Percentiles rank a stretch among this genome's conserved stretches.
phyloP scores from a whole-genome alignment of 2,329 filamentous ascomycete genomes.

The Aspergillus glaucus region DNA sequence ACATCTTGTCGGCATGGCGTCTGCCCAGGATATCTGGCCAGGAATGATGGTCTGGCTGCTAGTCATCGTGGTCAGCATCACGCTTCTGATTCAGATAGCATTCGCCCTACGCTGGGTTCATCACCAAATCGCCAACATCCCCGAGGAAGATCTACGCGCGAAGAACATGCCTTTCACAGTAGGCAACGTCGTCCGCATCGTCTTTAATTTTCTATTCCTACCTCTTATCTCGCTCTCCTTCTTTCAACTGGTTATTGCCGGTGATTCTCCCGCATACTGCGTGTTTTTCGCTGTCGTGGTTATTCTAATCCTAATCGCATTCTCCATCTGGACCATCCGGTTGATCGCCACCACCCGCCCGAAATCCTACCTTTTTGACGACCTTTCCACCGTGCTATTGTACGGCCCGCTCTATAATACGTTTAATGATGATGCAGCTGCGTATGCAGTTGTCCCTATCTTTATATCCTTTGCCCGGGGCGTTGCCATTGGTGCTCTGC shows the following conservation, averaged over 20 bases:
- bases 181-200: conserved; percentile 73
- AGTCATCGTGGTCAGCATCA: conserved; percentile 62
- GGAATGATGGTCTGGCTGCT: conserved; percentile 90
- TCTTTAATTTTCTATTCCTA: conserved; percentile 88
- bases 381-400: conserved; percentile 77
- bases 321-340: conserved; percentile 71
- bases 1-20: conserved; percentile 74
- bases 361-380: conserved; percentile 83
- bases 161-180: conserved; percentile 87
- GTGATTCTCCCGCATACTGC: conserved; percentile 60
- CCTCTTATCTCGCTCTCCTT: conserved; percentile 81
- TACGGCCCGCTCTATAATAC: conserved; percentile 97
- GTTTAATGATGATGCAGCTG: conserved; percentile 85
- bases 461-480: conserved; percentile 79
- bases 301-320: conserved; percentile 64
- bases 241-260: conserved; percentile 79
- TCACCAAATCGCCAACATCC: conserved; percentile 62
- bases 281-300: conserved; percentile 71
- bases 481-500: conserved; percentile 84
- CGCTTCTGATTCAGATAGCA: conserved; percentile 66
- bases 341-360: conserved; percentile 76
- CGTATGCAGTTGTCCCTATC: conserved; percentile 82
- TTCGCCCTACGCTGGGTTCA: conserved; percentile 73
- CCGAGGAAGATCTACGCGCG: conserved; percentile 78
- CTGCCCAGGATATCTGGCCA: conserved; percentile 78